Base-by-base conservation (phyloP, 495 filamentous ascomycete genomes). In the Alectoria sarmentosa region DNA sequence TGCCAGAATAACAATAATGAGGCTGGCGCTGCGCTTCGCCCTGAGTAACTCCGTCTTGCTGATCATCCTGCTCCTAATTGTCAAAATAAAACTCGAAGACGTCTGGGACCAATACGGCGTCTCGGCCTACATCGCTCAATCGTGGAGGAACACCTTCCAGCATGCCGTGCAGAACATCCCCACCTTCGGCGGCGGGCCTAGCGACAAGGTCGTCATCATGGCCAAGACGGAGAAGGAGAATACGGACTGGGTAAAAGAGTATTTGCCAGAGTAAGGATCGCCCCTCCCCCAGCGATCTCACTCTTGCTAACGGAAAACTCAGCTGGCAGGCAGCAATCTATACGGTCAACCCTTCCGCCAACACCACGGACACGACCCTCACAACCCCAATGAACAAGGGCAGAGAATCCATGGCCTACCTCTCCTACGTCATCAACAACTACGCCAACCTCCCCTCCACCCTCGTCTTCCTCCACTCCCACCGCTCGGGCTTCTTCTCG, bases 261-360 rank as follows among this genome's bases (percentile, higher is more conserved):
- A 78, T 21, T 63, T 80, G 41, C 72, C 75, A 6, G 75, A 79
- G 78, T 79, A 72, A 58, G 71, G 73, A 0, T 69, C 72, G 17
- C n/a, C 69, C 4, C 71, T 71, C 13, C 74, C 63, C 66, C 14
- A 3, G 10, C 37, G n/a, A n/a, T n/a, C 34, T 19, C 28, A 9
- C 64, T 67, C n/a, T 59, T 34, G 6, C 58, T 60, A 34, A 60
- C 52, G 62, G 58, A 58, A 34, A 1, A 7, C 3, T 37, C 58
- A 81, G 79, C 66, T 81, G 78, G 78, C 73, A 75, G 48, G 69
- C 71, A 41, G 77, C 77, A 61, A 73, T 88, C 48, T 90, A 90
- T 71, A 78, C 79, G 34, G 84, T 82, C 58, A 83, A 90, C 56
- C 70, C 81, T 83, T 62, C 79, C 77, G 60, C 79, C 79, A 48